Evolutionary conservation across 495 filamentous ascomycete genomes (phyloP).

Genomic region (Tuber microsphaerosporum): DNA sequence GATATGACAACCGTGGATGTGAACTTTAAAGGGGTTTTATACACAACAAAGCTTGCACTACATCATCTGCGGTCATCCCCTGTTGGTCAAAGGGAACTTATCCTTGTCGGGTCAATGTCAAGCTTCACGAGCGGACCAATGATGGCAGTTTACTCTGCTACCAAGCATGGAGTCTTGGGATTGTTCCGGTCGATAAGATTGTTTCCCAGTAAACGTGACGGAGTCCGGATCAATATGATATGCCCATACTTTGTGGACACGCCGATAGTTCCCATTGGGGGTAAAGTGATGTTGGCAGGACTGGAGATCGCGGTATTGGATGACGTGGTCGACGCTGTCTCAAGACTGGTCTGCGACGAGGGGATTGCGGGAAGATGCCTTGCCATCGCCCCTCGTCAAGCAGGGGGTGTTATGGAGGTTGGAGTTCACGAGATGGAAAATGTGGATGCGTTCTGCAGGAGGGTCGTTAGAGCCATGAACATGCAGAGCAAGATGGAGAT

Average conservation of each 20-base stretch:
- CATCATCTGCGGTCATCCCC: constrained; percentile 50
- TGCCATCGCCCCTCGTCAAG: constrained; percentile 24
- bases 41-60: constrained; percentile 59
- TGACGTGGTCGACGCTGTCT: constrained; percentile 52
- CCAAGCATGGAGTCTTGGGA: constrained; percentile 61
- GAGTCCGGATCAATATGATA: constrained; percentile 56
- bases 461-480: constrained; percentile 35
- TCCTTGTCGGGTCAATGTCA: constrained; percentile 54
- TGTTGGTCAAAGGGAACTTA: constrained; percentile 44
- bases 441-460: constrained; percentile 33
- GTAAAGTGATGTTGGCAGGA: constrained; percentile 51
- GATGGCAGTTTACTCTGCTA: constrained; percentile 51
- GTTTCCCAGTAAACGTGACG: constrained; percentile 30
- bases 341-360: constrained; percentile 24
- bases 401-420: constrained; percentile 33
- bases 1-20: constrained; percentile 52
- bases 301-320: constrained; percentile 48
- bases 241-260: constrained; percentile 64
- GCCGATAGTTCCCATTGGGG: constrained; percentile 47
- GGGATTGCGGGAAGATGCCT: constrained; percentile 24
- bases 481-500: constrained; percentile 11
- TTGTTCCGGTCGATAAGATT: constrained; percentile 54
- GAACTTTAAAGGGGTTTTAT: constrained; percentile 58
- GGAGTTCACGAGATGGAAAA: constrained; percentile 29
- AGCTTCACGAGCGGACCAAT: constrained; percentile 47